These are phyloP conservation scores for Trametes coccinea DNA, from an alignment of 768 basidiomycete species.

Conservation along the genomic window DNA sequence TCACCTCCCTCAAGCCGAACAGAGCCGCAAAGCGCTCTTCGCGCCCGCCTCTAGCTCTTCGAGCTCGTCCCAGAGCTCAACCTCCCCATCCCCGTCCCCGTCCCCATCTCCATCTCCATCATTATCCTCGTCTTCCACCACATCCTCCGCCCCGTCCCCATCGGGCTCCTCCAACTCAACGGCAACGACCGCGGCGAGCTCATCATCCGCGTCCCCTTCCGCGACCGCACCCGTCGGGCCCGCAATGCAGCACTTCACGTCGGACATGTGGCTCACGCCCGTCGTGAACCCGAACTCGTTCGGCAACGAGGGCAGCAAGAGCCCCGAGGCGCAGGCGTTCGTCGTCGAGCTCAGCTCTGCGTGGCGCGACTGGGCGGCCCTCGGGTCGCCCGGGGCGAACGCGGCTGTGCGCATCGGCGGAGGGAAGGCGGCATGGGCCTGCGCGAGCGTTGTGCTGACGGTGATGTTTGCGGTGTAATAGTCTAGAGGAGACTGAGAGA, in stretches of 20 bases:
- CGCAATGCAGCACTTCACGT: constrained; percentile 48
- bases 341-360: constrained; percentile 73
- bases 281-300: constrained; percentile 73
- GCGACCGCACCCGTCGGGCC: constrained; percentile 7
- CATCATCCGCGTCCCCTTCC: neutral
- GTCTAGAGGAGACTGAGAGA: neutral
- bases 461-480: neutral
- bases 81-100: constrained; percentile 1
- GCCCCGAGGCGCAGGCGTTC: constrained; percentile 82
- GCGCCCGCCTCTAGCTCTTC: constrained; percentile 9
- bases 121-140: neutral
- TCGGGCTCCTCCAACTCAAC: constrained; percentile 11
- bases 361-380: constrained; percentile 70
- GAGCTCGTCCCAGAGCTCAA: neutral
- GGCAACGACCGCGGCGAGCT: constrained; percentile 4
- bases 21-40: constrained; percentile 44
- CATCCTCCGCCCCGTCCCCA: constrained; percentile 2
- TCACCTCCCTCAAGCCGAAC: constrained; percentile 59
- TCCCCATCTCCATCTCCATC: neutral
- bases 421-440: neutral
- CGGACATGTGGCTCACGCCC: constrained; percentile 66
- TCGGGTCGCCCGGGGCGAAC: constrained; percentile 55
- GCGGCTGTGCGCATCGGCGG: constrained; percentile 22
- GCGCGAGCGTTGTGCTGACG: neutral
- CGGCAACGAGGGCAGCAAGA: constrained; percentile 46